Base-by-base conservation (phyloP, 2,329 filamentous ascomycete species). In the Colletotrichum euphorbiae region DNA sequence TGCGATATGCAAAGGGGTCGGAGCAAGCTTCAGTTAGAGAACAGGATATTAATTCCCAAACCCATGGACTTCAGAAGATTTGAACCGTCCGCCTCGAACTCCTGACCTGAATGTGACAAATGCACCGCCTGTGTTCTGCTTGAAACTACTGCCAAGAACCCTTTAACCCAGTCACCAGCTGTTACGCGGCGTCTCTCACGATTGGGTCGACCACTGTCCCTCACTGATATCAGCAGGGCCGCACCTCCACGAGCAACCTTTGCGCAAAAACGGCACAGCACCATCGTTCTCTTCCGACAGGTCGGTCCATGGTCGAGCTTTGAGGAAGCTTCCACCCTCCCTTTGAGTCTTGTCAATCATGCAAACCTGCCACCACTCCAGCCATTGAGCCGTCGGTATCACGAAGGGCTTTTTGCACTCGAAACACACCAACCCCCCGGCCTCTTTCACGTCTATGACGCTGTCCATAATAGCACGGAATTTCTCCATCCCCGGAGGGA, bases 291-390 rank as follows among this genome's bases (percentile, higher is more conserved):
- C 64, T n/a, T 67, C 57, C n/a, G 54, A 45, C 36, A 69, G 28
- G n/a, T 69, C 67, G 7, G 55, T 67, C 67, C 67, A 69, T 2
- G 67, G 67, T 3, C 58, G 50, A 7, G 51, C 46, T 24, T 54
- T 56, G 13, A 70, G 45, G 51, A 61, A 50, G 15, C 60, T 43
- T 13, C 46, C 56, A 13, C 68, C 54, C 4, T 45, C 46, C 4
- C 2, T 38, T 21, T 21, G 24, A 60, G 7, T 69, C 12, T 71
- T 74, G 24, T 71, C 68, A 24, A 81, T 42, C 19, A 66, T 40
- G 33, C 66, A 68, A 6, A 68, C 62, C 65, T 85, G 81, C 75
- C 85, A 87, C 85, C 89, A 91, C 73, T 91, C 89, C 7, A 91
- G 77, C 89, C 89, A 91, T 72, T 88, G 82, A 0, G 84, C 79